Base-by-base conservation (phyloP, 2,329 filamentous ascomycete species). In the Fusarium illudens region DNA sequence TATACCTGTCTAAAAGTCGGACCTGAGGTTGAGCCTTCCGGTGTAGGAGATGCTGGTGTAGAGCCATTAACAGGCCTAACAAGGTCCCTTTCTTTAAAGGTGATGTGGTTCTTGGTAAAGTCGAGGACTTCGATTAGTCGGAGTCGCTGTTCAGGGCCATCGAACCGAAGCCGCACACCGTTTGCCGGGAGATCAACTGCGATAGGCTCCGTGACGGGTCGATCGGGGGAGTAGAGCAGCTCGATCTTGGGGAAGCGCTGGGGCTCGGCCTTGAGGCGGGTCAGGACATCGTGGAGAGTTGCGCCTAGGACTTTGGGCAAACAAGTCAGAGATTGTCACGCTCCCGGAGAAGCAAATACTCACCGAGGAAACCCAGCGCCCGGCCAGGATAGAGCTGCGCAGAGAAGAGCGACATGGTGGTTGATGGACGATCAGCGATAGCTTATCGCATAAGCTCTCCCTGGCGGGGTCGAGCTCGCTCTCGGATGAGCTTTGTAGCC, bases 1-100 rank as follows among this genome's bases (percentile, higher is more conserved):
- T 98, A 99, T 70, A 99, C 90, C 78, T 96, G 93, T 62, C 91
- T 87, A 77, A 97, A 97, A 15, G 87, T 91, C 5, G 94, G 94
- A 0, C 93, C 93, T 1, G 68, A 63, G 3, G 78, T 70, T 0
- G 76, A 75, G 49, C 78, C 77, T 7, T 77, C 78, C 0, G 75
- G 74, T 4, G 71, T 59, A 3, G 79, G 76, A 7, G 79, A 78
- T 15, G 67, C 70, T 4, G 50, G 83, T 73, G 74, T 71, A 10
- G 79, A 74, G 36, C 76, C 77, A 62, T 79, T 82, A 44, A 81
- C 75, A 2, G 86, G 86, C 75, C 93, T 94, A 55, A 94, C 85
- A 15, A 97, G 87, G 67, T 96, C 92, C 55, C 90, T 89, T 30
- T 89, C 86, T 68, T 88, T 96, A 81, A 97, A 97, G 17, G 90